phyloP scores from a whole-genome alignment of 345 rosid species.

The Corymbia maculata region DNA sequence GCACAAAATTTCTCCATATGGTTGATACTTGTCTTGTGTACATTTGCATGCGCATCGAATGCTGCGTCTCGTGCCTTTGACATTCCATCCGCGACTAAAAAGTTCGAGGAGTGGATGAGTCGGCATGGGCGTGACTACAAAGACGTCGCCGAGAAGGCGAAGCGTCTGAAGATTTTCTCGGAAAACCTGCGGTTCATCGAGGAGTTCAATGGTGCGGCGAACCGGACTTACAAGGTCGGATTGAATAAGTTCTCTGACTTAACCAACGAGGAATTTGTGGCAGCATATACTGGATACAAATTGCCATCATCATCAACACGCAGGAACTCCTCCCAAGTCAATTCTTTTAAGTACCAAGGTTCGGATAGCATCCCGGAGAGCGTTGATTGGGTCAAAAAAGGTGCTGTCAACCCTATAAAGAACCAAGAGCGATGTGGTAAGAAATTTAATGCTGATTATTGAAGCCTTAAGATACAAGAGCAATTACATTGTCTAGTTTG shows the following conservation, averaged over 20 bases:
- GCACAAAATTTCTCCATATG: too few species aligned
- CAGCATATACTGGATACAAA: not conserved
- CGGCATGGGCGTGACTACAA: too few species aligned
- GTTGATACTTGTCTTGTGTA: too few species aligned
- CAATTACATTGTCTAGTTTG: too few species aligned
- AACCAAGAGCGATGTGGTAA: conserved; percentile 28
- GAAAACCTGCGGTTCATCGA: not conserved
- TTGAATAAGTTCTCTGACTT: conserved; percentile 25
- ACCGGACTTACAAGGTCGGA: conserved; percentile 17
- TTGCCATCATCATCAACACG: not conserved
- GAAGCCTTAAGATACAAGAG: not conserved
- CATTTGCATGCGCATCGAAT: too few species aligned
- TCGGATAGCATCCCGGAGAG: conserved; percentile 1
- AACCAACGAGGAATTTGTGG: conserved; percentile 24
- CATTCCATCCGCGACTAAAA: too few species aligned
- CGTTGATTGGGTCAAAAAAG: conserved; percentile 18
- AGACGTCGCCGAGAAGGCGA: too few species aligned
- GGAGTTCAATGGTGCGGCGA: not conserved
- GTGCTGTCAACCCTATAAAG: conserved; percentile 2
- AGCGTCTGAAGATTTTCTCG: not conserved
- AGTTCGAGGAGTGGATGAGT: too few species aligned
- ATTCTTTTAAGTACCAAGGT: not conserved
- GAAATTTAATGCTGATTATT: too few species aligned
- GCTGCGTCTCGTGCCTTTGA: too few species aligned
- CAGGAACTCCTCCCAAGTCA: not conserved